phyloP scores from a whole-genome alignment of 2,329 filamentous ascomycete genomes.

The Aspergillus pseudoterreus region DNA sequence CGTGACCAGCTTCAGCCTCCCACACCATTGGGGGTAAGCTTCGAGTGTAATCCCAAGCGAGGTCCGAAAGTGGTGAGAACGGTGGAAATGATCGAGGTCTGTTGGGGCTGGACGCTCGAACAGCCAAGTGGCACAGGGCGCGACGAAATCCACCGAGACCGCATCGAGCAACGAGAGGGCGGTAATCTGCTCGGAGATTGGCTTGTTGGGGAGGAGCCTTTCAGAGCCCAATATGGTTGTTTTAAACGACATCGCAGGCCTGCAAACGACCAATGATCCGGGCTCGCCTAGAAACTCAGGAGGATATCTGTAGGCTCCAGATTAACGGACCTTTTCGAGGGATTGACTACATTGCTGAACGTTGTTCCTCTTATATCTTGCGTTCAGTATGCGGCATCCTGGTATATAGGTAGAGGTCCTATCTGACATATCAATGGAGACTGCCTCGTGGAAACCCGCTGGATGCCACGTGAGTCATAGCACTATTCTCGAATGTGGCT shows the following conservation, averaged over 20 bases:
- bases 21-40: constrained; percentile 39
- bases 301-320: no score
- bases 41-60: constrained; percentile 13
- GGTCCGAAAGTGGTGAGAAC: constrained; percentile 12
- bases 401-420: no score
- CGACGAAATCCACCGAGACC: constrained; percentile 39
- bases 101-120: constrained; percentile 30
- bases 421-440: no score
- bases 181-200: constrained; percentile 6
- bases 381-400: no score
- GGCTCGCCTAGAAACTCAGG: background rate
- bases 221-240: constrained; percentile 10
- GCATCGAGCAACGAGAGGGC: constrained; percentile 35
- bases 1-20: constrained; percentile 31
- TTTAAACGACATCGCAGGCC: background rate
- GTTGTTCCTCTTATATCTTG: no score
- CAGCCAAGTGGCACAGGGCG: constrained; percentile 45
- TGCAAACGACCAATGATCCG: background rate
- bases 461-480: no score
- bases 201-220: constrained; percentile 14
- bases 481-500: no score
- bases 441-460: no score
- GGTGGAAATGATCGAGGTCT: constrained; percentile 3
- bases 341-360: no score
- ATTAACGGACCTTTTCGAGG: no score